These are phyloP conservation scores for Globisporangium megalacanthum DNA, from an alignment of 352 stramenopile species.

Conservation along the genomic window DNA sequence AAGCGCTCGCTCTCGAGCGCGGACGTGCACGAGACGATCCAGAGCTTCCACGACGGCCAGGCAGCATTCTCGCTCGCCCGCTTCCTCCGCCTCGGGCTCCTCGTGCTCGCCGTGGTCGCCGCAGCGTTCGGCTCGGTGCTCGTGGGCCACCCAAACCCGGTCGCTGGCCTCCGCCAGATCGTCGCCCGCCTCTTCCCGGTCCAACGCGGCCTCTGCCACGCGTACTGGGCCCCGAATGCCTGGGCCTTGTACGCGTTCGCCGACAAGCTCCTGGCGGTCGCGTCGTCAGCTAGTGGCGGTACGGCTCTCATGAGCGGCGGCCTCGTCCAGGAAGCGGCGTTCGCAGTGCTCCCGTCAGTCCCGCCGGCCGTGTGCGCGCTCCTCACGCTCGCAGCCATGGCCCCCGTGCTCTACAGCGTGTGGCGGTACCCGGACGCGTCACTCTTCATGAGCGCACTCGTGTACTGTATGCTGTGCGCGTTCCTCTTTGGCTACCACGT, in stretches of 20 bases:
- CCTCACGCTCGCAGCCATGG: slow-evolving; percentile 77
- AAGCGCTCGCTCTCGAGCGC: slow-evolving; percentile 73
- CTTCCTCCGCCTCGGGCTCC: slow-evolving; percentile 79
- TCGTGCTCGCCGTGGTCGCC: slow-evolving; percentile 82
- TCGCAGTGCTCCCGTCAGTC: slow-evolving; percentile 66
- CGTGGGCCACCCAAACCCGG: slow-evolving; percentile 33
- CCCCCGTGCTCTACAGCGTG: slow-evolving; percentile 64
- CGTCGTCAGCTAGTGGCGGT: slow-evolving; percentile 17
- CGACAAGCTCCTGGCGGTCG: slow-evolving; percentile 76
- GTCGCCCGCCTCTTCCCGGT: slow-evolving; percentile 94
- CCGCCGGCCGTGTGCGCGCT: slow-evolving; percentile 65
- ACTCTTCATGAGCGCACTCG: slow-evolving; percentile 72
- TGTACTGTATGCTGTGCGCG: slow-evolving; percentile 90
- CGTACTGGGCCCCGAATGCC: slow-evolving; percentile 98
- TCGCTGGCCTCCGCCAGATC: slow-evolving; percentile 85
- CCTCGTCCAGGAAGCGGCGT: slow-evolving; percentile 75
- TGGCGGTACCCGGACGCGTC: slow-evolving; percentile 76
- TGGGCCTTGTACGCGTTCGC: slow-evolving; percentile 95
- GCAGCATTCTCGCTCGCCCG: slow-evolving; percentile 47
- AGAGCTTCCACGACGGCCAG: slow-evolving; percentile 50
- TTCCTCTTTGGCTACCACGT: slow-evolving; percentile 99
- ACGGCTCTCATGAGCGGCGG: slow-evolving; percentile 80
- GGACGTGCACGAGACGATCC: slow-evolving; percentile 61
- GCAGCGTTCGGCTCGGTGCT: slow-evolving; percentile 78
- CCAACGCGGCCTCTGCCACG: slow-evolving; percentile 93